Percentiles rank a stretch among this genome's conserved stretches.
Conservation (phyloP, 495 filamentous ascomycete genomes). For the Penicillium canescens region DNA sequence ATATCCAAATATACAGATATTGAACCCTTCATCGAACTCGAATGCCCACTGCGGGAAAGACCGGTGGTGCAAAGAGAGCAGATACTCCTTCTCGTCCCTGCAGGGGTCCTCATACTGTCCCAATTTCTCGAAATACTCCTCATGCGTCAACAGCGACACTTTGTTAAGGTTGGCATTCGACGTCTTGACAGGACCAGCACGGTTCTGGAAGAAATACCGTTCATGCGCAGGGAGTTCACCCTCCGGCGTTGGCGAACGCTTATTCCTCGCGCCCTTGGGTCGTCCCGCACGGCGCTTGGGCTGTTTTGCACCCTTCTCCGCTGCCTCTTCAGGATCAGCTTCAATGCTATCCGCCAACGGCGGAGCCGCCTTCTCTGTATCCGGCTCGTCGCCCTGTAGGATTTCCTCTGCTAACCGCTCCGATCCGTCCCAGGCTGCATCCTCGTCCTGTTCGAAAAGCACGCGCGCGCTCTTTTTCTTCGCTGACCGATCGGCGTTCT, state of each 20-base stretch:
- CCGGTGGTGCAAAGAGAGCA: conserved; percentile 73
- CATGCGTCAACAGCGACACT: conserved; percentile 76
- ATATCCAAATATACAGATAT: conserved; percentile 88
- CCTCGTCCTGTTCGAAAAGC: conserved; percentile 70
- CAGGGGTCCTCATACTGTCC: conserved; percentile 71
- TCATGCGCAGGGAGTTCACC: conserved; percentile 81
- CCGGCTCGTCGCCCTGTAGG: conserved; percentile 44
- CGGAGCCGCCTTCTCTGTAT: conserved; percentile 39
- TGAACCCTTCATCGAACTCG: conserved; percentile 87
- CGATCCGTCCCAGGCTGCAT: conserved; percentile 74
- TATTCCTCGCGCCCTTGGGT: conserved; percentile 60
- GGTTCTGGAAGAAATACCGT: conserved; percentile 91
- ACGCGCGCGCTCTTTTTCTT: conserved; percentile 80
- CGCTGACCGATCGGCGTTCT: conserved; percentile 78
- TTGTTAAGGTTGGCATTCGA: conserved; percentile 83
- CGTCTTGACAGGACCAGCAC: conserved; percentile 75
- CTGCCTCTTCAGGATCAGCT: conserved; percentile 27
- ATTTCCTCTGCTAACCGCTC: conserved; percentile 74
- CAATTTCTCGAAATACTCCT: conserved; percentile 81
- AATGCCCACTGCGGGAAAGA: conserved; percentile 92
- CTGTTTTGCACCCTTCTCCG: conserved; percentile 39
- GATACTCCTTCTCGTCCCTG: conserved; percentile 63
- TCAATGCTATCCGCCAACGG: conserved; percentile 40
- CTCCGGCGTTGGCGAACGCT: conserved; percentile 77
- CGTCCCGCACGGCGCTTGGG: conserved; percentile 59